Conservation (phyloP, 2,329 filamentous ascomycete genomes). For the Sodiomyces alkalinus region DNA sequence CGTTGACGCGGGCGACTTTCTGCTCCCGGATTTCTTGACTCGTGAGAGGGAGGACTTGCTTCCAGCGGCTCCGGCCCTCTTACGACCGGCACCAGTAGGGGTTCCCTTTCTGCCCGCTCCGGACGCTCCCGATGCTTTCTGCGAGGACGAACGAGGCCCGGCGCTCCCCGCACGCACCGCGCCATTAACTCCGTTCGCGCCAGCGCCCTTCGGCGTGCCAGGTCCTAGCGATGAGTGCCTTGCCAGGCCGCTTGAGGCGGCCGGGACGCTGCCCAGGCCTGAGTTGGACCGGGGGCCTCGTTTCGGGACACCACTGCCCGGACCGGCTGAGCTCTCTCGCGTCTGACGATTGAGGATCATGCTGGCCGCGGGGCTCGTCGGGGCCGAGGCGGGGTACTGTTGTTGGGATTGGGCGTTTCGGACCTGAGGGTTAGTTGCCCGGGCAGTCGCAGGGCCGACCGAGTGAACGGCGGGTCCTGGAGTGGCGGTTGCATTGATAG, state of each 20-base stretch:
- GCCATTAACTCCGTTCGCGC: too few relatives aligned
- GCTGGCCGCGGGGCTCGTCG: conserved; percentile 43
- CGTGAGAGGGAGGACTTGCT: conserved; percentile 48
- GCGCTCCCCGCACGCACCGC: conserved; percentile 40
- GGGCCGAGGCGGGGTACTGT: conserved; percentile 39
- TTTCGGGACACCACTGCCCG: conserved; percentile 32
- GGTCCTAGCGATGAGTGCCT: conserved; percentile 49
- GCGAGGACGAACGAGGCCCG: conserved; percentile 35
- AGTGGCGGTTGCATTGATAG: conserved; percentile 16
- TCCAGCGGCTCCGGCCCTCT: conserved; percentile 25
- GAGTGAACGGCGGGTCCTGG: conserved; percentile 22
- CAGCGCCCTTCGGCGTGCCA: conserved; percentile 39
- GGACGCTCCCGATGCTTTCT: conserved; percentile 25
- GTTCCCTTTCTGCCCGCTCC: conserved; percentile 32
- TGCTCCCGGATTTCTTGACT: conserved; percentile 41
- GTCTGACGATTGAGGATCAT: conserved; percentile 42
- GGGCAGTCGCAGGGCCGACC: conserved; percentile 24
- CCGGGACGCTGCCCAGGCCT: conserved; percentile 29
- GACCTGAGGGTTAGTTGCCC: conserved; percentile 28
- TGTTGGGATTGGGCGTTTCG: conserved; percentile 35
- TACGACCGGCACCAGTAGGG: conserved; percentile 25
- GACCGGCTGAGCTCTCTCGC: conserved; percentile 43
- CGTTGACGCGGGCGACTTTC: conserved; percentile 47
- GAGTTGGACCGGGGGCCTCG: conserved; percentile 33
- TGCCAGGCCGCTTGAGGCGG: conserved; percentile 41